Conservation (phyloP, 78 protist species). For the Polysphondylium violaceum region DNA sequence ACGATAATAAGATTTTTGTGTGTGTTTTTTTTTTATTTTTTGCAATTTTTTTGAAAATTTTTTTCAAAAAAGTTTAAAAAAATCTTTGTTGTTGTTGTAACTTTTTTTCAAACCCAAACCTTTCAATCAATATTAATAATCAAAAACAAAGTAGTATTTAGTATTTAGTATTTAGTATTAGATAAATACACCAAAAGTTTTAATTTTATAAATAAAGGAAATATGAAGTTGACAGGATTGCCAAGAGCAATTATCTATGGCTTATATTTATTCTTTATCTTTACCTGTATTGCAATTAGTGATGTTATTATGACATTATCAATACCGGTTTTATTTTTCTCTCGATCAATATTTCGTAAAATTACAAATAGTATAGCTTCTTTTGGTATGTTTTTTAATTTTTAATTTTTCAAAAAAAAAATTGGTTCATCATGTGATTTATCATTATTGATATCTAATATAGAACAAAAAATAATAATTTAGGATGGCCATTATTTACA, state of each 20-base stretch:
- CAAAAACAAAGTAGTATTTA: too few species aligned
- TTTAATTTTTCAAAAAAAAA: neutral
- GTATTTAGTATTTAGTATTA: too few species aligned
- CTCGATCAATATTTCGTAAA: conserved; percentile 22
- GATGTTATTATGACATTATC: conserved; percentile 52
- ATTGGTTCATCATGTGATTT: neutral
- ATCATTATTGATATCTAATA: neutral
- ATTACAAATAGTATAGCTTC: conserved; percentile 33
- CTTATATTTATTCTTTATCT: conserved; percentile 30
- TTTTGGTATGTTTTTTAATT: conserved; percentile 4
- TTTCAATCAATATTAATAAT: too few species aligned
- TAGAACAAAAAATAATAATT: neutral
- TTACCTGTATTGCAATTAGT: conserved; percentile 50
- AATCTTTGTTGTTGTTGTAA: too few species aligned
- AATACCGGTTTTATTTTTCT: conserved; percentile 29
- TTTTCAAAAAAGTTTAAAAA: too few species aligned
- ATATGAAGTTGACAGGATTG: neutral
- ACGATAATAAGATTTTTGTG: too few species aligned
- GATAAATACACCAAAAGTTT: too few species aligned
- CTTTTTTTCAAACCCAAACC: too few species aligned
- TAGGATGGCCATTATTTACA: conserved; percentile 75
- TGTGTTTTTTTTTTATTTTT: too few species aligned
- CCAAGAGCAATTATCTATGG: neutral
- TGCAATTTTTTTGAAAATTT: too few species aligned
- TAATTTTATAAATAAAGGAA: too few species aligned